Evolutionary conservation across 306 rosid genomes (phyloP).

Genomic region (Malus sylvestris): DNA sequence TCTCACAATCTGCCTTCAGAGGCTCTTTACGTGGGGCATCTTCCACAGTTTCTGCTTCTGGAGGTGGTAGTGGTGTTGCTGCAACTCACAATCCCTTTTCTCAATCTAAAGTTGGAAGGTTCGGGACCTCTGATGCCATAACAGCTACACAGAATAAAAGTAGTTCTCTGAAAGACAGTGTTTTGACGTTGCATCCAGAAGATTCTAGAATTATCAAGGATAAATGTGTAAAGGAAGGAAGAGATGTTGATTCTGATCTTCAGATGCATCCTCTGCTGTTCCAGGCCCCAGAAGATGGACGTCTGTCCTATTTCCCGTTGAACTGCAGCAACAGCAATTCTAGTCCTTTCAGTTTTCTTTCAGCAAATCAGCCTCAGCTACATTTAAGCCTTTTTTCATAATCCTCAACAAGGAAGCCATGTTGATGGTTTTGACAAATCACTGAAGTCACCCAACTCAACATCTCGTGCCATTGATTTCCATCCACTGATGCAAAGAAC

Average conservation of each 20-base stretch:
- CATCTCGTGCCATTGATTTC: conserved; percentile 69
- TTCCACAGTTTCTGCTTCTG: conserved; percentile 34
- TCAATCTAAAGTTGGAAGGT: conserved; percentile 38
- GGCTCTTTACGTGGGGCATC: not conserved
- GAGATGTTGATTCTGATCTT: conserved; percentile 46
- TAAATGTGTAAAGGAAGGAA: conserved; percentile 41
- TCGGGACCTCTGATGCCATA: conserved; percentile 14
- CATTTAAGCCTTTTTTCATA: conserved; percentile 59
- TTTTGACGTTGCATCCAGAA: conserved; percentile 25
- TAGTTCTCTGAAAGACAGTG: conserved; percentile 18
- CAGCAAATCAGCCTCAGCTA: conserved; percentile 71
- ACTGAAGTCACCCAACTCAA: conserved; percentile 36
- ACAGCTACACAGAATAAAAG: conserved; percentile 22
- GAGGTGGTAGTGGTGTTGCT: conserved; percentile 28
- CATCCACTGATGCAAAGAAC: conserved; percentile 92
- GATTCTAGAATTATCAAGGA: conserved; percentile 35
- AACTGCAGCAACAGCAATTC: conserved; percentile 46
- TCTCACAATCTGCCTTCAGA: too few relatives aligned
- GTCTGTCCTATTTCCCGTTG: conserved; percentile 46
- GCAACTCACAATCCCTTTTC: conserved; percentile 31
- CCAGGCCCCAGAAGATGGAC: conserved; percentile 65
- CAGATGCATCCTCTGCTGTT: conserved; percentile 94
- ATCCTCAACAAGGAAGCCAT: conserved; percentile 52
- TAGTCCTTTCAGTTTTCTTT: conserved; percentile 52
- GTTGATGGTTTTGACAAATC: conserved; percentile 35